Conservation (phyloP, 352 stramenopile genomes). For the Pythium rhizo-oryzae region DNA sequence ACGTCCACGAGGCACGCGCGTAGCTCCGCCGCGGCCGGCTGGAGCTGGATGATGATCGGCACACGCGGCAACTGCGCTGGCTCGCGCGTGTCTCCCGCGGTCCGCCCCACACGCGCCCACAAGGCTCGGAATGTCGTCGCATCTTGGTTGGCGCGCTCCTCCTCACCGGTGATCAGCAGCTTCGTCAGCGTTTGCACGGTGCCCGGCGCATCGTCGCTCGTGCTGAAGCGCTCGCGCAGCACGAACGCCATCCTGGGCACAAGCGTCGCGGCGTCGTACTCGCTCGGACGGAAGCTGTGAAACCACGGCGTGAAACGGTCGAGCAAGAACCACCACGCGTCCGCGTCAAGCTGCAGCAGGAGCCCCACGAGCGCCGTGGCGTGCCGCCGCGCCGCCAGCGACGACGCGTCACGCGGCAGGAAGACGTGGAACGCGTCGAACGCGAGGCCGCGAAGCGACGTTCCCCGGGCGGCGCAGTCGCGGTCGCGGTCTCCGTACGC, state of each 20-base stretch:
- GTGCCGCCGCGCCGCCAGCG: not conserved
- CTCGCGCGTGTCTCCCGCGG: not conserved
- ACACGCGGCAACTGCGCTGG: not conserved
- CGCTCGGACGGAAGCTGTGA: not conserved
- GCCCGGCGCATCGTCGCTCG: not conserved
- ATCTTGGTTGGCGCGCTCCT: too few relatives aligned
- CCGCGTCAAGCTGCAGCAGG: not conserved
- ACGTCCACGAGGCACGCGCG: not conserved
- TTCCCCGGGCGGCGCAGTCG: too few relatives aligned
- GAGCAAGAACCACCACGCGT: not conserved
- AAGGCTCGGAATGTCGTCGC: too few relatives aligned
- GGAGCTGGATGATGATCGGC: not conserved
- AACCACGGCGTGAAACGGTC: not conserved
- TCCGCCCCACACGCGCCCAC: not conserved
- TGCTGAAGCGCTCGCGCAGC: not conserved
- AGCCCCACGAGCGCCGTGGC: not conserved
- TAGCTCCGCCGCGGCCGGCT: not conserved
- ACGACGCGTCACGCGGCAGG: not conserved
- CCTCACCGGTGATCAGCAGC: not conserved
- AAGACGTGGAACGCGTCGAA: conserved; percentile 7
- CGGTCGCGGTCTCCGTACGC: not conserved
- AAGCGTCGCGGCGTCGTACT: conserved; percentile 3
- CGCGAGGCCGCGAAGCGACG: too few relatives aligned
- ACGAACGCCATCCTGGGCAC: not conserved
- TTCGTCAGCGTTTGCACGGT: not conserved